Evolutionary conservation across 2,329 filamentous ascomycete genomes (phyloP), one percentile per base, ranked within the genome.

Genomic region (Aspergillus sp.): DNA sequence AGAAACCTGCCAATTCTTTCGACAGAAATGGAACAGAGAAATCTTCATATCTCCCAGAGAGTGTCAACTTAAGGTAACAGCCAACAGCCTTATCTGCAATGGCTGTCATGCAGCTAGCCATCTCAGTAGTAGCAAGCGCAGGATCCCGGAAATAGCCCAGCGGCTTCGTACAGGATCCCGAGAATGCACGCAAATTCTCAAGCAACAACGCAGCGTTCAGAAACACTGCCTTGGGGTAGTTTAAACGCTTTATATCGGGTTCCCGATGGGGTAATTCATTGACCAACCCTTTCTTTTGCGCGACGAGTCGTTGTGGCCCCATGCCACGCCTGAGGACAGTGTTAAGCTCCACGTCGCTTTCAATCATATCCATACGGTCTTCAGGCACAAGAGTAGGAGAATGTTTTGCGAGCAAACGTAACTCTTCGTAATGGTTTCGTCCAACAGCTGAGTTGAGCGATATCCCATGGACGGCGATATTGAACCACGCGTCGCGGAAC

Each of bases 271-370:
- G 91, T 27, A 99, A 80, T 46, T 95, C 83, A 60, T 86, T 84
- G 4, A 83, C 81, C 21, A 99, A 82, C 7, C 86, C 83, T 68
- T 87, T 90, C 79, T 96, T 97, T 71, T 96, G 92, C 61, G 89
- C 84, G 2, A 86, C 77, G 55, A 91, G 87, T 46, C 72, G 72
- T 60, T 93, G 86, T 31, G 87, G 85, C 62, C 86, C 91, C 80
- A 91, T 90, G 17, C 93, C 93, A 60, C 95, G 86, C 59, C 93
- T 87, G 51, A 99, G 81, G 17, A 98, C 90, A 0, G 92, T 96
- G 69, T 99, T 98, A 41, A 99, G 84, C 69, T 99, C 95, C 55
- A 99, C 93, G 64, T 98, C 95, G 71, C 93, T 97, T 74, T 99
- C 95, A 9, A 95, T 84, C 69, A 96, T 88, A 66, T 96, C 93